Conservation (phyloP, 2,329 filamentous ascomycete species). For the Bipolaris cookei region DNA sequence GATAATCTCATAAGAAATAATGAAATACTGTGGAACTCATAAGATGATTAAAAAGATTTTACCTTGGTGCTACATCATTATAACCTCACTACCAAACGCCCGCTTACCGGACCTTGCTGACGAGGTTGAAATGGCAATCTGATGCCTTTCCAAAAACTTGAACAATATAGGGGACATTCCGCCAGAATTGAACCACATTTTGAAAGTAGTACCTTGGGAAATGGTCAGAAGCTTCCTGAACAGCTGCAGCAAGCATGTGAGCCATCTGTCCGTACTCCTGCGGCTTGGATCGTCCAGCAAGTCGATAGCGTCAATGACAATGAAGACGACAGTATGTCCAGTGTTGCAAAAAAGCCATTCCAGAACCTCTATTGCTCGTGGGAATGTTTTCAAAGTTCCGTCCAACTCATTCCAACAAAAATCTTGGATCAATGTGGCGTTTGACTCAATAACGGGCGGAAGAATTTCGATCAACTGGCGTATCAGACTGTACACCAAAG, state of each 20-base stretch:
- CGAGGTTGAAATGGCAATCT: not conserved
- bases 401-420: not conserved
- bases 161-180: not conserved
- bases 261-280: not conserved
- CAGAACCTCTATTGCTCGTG: not conserved
- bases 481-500: not conserved
- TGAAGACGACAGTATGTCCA: not conserved
- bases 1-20: not conserved
- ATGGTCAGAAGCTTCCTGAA: not conserved
- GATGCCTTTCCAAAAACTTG: not conserved
- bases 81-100: not conserved
- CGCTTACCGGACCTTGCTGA: not conserved
- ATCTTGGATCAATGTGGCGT: not conserved
- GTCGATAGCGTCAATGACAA: not conserved
- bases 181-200: constrained; percentile 1
- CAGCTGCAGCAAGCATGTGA: not conserved
- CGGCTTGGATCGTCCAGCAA: not conserved
- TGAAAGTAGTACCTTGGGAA: not conserved
- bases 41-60: not conserved
- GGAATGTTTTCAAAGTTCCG: not conserved
- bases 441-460: not conserved
- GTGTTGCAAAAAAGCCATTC: not conserved
- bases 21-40: no score
- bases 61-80: not conserved
- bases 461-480: not conserved